Evolutionary conservation across 805 yeast genomes (phyloP).

Genomic region (Torulaspora quercuum): DNA sequence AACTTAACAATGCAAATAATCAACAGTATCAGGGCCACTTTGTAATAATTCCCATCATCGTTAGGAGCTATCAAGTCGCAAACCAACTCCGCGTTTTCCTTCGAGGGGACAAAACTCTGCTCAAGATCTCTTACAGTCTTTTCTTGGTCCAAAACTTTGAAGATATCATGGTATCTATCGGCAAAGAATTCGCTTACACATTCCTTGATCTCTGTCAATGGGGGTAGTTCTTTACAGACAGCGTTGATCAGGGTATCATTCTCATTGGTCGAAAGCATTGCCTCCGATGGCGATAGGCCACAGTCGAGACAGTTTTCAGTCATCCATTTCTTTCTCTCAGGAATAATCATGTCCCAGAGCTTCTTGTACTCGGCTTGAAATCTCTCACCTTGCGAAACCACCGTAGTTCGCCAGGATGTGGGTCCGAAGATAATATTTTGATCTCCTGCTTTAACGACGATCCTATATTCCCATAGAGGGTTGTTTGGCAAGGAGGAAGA

Average conservation of each 20-base stretch:
- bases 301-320: slow-evolving; percentile 1
- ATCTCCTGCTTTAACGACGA: slow-evolving; percentile 10
- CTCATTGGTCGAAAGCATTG: slow-evolving; percentile 5
- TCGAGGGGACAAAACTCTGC: slow-evolving; percentile 11
- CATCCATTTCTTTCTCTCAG: slow-evolving; percentile 22
- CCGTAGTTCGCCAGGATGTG: slow-evolving; percentile 29
- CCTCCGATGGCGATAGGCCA: slow-evolving; percentile 4
- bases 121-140: slow-evolving; percentile 20
- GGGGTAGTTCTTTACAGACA: slow-evolving; percentile 18
- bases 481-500: slow-evolving; percentile 6
- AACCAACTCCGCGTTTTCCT: slow-evolving; percentile 5
- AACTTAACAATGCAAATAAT: slow-evolving; percentile 21
- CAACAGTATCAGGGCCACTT: slow-evolving; percentile 26
- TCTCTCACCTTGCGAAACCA: slow-evolving; percentile 19
- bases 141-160: slow-evolving; percentile 19
- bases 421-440: slow-evolving; percentile 28
- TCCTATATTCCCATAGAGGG: slow-evolving; percentile 17
- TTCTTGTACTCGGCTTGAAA: slow-evolving; percentile 23
- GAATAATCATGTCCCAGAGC: slow-evolving; percentile 25
- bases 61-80: slow-evolving; percentile 11
- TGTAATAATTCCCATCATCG: slow-evolving; percentile 24
- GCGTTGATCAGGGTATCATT: slow-evolving; percentile 9
- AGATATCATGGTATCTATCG: slow-evolving; percentile 19
- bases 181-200: slow-evolving; percentile 18
- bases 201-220: slow-evolving; percentile 12